Conservation (phyloP, 805 yeast species). For the Maudiozyma serrabonitensis region DNA sequence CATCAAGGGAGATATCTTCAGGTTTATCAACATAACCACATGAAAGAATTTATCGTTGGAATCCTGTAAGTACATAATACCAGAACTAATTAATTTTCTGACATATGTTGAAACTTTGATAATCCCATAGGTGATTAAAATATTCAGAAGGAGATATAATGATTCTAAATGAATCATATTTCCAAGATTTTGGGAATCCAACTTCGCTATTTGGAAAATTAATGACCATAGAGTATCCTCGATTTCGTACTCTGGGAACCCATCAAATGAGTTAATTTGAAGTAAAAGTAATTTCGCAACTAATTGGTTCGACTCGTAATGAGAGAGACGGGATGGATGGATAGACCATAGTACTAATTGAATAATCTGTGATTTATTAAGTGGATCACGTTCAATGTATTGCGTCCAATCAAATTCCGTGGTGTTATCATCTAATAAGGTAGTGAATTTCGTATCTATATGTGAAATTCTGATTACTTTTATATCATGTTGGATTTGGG, state of each 20-base stretch:
- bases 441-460: conserved; percentile 19
- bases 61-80: conserved; percentile 58
- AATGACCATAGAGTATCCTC: conserved; percentile 30
- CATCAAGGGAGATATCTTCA: conserved; percentile 42
- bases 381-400: conserved; percentile 22
- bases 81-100: conserved; percentile 76
- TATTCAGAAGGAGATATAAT: conserved; percentile 38
- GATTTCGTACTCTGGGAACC: conserved; percentile 26
- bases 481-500: conserved; percentile 15
- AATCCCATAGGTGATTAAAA: conserved; percentile 33
- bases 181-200: conserved; percentile 22
- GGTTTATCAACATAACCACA: conserved; percentile 44
- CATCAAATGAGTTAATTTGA: conserved; percentile 21
- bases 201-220: conserved; percentile 30
- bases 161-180: conserved; percentile 22
- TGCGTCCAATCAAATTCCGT: conserved; percentile 26
- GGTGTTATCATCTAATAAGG: conserved; percentile 20
- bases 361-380: conserved; percentile 16
- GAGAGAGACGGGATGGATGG: conserved; percentile 22
- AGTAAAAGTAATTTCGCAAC: conserved; percentile 23
- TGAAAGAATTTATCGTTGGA: conserved; percentile 44
- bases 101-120: conserved; percentile 51
- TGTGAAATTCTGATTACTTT: conserved; percentile 18
- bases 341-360: conserved; percentile 27
- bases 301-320: conserved; percentile 25